Base-by-base conservation (phyloP, 2,329 filamentous ascomycete genomes). In the Keithomyces neogunnii region DNA sequence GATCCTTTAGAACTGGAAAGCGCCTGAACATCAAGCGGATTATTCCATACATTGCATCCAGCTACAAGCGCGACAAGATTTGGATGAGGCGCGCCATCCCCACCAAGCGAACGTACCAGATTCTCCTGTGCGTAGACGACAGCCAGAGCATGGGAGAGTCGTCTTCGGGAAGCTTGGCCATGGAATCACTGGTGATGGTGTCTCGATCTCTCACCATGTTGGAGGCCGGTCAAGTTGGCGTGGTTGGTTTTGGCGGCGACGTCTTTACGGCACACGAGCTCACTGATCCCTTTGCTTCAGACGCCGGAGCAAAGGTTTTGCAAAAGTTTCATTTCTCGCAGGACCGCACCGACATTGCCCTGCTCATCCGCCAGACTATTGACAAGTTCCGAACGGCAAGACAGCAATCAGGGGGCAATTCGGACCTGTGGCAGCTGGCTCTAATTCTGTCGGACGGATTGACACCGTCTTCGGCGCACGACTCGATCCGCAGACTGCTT, bases 21-120 rank as follows among this genome's bases (percentile, higher is more conserved):
- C 86, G 93, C 0, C 88, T 99, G 61, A 99, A 97, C 70, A 96
- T 99, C 75, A 97, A 97, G 71, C 89, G 92, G 60, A 99, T 99
- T 70, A 99, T 99, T 62, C 93, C 95, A 0, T 99, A 99, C 72
- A 97, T 99, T 60, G 93, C 95, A 1, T 97, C 91, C 0, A 86
- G 88, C 65, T 99, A 96, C 78, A 97, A 96, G 76, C 88, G 93
- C 54, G 93, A 99, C 80, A 99, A 99, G 77, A 99, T 99, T 70
- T 99, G 93, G 93, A 95, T 99, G 86, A 87, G 95, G 11, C 84
- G 95, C 51, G 86, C 83, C 35, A 84, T 96, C 47, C 95, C 95
- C 1, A 92, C 86, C 38, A 97, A 97, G 71, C 86, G 95, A 40
- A 86, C 85, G 52, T 99, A 99, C 71, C 95, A 99, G 69, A 95